These are phyloP conservation scores for Cordyceps tenuipes DNA, from an alignment of 2,329 filamentous ascomycete genomes.

Conservation along the genomic window DNA sequence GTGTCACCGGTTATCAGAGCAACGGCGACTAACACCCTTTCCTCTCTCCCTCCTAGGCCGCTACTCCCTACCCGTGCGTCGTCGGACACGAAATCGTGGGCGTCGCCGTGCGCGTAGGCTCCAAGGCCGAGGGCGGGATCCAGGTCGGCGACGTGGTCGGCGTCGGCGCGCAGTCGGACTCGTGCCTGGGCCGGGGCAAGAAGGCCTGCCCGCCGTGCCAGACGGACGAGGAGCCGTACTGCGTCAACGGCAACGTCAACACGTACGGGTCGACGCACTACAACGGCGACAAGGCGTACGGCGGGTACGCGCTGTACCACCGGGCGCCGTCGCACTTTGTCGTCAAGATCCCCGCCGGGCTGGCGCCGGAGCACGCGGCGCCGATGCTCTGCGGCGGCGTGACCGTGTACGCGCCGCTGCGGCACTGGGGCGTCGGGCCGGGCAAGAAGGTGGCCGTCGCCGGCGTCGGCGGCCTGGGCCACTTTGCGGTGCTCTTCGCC, in stretches of 20 bases:
- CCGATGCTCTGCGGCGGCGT: constrained; percentile 66
- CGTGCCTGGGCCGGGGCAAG: constrained; percentile 37
- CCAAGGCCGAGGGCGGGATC: constrained; percentile 36
- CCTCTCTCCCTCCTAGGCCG: constrained; percentile 11
- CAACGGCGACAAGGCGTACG: constrained; percentile 31
- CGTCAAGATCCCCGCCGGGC: constrained; percentile 36
- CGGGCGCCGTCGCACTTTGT: constrained; percentile 37
- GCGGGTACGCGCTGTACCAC: constrained; percentile 37
- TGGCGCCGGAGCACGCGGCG: constrained; percentile 36
- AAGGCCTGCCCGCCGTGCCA: constrained; percentile 32
- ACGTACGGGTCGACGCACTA: constrained; percentile 41
- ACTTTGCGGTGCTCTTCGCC: constrained; percentile 61
- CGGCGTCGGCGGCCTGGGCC: constrained; percentile 59
- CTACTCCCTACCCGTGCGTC: constrained; percentile 34
- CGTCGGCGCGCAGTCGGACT: constrained; percentile 51
- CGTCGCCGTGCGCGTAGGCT: constrained; percentile 45
- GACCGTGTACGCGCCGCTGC: constrained; percentile 57
- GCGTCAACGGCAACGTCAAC: constrained; percentile 28
- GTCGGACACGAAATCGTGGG: constrained; percentile 61
- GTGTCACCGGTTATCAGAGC: neutral
- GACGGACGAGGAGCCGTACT: constrained; percentile 34
- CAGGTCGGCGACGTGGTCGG: constrained; percentile 56
- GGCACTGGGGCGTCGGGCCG: constrained; percentile 54
- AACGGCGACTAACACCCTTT: neutral
- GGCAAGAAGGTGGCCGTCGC: constrained; percentile 60